A percentile compares a stretch with the other conserved stretches of the same genome.
phyloP scores from a whole-genome alignment of 2,329 filamentous ascomycete species.

The Xylaria sp. region DNA sequence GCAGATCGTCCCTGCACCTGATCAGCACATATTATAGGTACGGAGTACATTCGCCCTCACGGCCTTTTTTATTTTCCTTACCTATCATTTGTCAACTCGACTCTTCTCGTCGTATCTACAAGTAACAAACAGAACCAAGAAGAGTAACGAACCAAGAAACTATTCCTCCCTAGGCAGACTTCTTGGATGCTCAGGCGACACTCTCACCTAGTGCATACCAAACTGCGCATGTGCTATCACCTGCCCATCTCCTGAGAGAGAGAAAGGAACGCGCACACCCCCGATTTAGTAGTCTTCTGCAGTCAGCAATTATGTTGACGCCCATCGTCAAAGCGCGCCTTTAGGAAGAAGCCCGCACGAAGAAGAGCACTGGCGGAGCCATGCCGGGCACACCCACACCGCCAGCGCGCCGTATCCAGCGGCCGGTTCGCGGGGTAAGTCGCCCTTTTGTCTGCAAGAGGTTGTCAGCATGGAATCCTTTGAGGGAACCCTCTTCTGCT shows the following conservation, averaged over 20 bases:
- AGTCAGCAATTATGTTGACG: slow-evolving; percentile 17
- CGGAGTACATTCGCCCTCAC: neutral
- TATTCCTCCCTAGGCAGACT: neutral
- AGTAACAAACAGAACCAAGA: no score
- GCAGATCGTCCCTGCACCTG: neutral
- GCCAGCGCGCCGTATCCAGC: slow-evolving; percentile 21
- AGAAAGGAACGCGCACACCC: neutral
- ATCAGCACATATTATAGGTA: neutral
- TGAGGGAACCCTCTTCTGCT: neutral
- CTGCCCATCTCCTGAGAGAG: neutral
- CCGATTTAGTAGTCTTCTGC: neutral
- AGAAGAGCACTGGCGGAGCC: slow-evolving; percentile 13
- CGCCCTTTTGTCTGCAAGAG: neutral
- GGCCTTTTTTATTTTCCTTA: no score
- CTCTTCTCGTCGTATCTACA: no score
- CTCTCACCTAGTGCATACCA: neutral
- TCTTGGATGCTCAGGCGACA: neutral
- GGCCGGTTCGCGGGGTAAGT: slow-evolving; percentile 26
- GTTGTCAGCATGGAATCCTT: neutral
- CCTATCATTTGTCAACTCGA: no score
- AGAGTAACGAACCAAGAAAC: neutral
- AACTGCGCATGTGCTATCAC: neutral
- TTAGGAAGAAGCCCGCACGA: slow-evolving; percentile 17
- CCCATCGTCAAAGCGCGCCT: slow-evolving; percentile 11
- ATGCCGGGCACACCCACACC: slow-evolving; percentile 10